phyloP scores from a whole-genome alignment of 768 basidiomycete species.

The Sporobolomyces roseus region DNA sequence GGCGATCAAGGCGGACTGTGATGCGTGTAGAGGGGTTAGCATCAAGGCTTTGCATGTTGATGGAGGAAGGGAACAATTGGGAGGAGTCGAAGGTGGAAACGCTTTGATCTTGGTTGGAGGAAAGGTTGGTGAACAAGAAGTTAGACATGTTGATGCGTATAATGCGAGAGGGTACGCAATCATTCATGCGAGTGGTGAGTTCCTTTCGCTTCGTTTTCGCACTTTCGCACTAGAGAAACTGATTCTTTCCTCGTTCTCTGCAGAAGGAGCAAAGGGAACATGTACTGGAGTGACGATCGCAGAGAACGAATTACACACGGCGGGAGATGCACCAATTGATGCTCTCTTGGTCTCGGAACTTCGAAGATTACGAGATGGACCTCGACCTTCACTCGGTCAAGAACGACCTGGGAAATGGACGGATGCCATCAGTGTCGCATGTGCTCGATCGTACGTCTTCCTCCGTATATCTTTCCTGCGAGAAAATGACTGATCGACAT shows the following conservation, averaged over 20 bases:
- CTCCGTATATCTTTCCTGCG: conserved; percentile 6
- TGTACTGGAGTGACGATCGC: conserved; percentile 27
- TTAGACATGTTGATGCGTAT: conserved; percentile 29
- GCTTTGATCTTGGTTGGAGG: conserved; percentile 37
- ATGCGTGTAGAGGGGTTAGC: not conserved
- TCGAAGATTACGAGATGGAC: conserved; percentile 28
- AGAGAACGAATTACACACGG: conserved; percentile 32
- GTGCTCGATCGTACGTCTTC: conserved; percentile 37
- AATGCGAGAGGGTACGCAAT: conserved; percentile 31
- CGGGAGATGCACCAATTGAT: conserved; percentile 38
- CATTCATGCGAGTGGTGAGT: conserved; percentile 27
- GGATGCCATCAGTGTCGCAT: conserved; percentile 48
- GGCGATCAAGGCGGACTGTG: conserved; percentile 34
- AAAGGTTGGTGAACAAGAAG: conserved; percentile 22
- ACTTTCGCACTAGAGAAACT: no score
- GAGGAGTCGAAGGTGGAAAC: conserved; percentile 29
- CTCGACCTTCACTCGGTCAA: conserved; percentile 19
- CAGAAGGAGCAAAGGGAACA: conserved; percentile 18
- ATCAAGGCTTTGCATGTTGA: conserved; percentile 32
- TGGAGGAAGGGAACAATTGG: conserved; percentile 29
- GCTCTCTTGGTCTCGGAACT: conserved; percentile 37
- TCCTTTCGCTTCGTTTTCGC: not conserved
- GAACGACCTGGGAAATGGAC: conserved; percentile 46
- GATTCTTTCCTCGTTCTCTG: no score
- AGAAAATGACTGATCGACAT: no score